phyloP scores from a whole-genome alignment of 495 filamentous ascomycete species.

The Penicillium herquei region DNA sequence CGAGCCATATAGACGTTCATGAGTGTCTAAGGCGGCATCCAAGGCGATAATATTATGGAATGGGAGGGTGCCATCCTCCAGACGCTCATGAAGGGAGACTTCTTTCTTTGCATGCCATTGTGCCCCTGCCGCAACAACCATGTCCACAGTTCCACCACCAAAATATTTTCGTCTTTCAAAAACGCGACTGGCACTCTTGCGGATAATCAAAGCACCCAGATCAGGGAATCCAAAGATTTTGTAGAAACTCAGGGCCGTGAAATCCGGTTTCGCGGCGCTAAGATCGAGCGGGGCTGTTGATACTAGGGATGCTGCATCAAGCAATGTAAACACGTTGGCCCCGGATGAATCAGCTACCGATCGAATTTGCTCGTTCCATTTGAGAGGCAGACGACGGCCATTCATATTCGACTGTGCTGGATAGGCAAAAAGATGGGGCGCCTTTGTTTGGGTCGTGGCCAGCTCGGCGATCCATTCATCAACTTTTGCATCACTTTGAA shows the following conservation, averaged over 20 bases:
- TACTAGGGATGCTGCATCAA: constrained; percentile 87
- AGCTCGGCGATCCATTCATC: constrained; percentile 60
- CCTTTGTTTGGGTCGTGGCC: constrained; percentile 20
- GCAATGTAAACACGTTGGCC: constrained; percentile 59
- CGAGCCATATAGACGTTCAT: constrained; percentile 65
- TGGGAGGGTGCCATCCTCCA: constrained; percentile 90
- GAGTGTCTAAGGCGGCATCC: constrained; percentile 66
- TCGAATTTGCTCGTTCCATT: constrained; percentile 63
- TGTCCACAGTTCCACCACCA: constrained; percentile 93
- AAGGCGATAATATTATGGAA: constrained; percentile 86
- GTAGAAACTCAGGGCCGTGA: constrained; percentile 87
- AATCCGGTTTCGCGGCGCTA: constrained; percentile 71
- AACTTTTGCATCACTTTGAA: constrained; percentile 63
- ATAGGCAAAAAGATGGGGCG: constrained; percentile 67
- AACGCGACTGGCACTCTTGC: constrained; percentile 62
- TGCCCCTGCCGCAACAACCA: constrained; percentile 47
- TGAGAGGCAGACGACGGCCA: constrained; percentile 70
- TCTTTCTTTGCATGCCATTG: constrained; percentile 72
- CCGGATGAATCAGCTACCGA: constrained; percentile 11
- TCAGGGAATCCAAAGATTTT: constrained; percentile 98
- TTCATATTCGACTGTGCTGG: constrained; percentile 94
- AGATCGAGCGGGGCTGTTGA: constrained; percentile 77
- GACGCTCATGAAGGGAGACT: constrained; percentile 68
- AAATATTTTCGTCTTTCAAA: constrained; percentile 74
- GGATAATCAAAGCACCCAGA: constrained; percentile 81